These are phyloP conservation scores for Pestalotiopsis sp. DNA, from an alignment of 2,329 filamentous ascomycete genomes.

Conservation along the genomic window DNA sequence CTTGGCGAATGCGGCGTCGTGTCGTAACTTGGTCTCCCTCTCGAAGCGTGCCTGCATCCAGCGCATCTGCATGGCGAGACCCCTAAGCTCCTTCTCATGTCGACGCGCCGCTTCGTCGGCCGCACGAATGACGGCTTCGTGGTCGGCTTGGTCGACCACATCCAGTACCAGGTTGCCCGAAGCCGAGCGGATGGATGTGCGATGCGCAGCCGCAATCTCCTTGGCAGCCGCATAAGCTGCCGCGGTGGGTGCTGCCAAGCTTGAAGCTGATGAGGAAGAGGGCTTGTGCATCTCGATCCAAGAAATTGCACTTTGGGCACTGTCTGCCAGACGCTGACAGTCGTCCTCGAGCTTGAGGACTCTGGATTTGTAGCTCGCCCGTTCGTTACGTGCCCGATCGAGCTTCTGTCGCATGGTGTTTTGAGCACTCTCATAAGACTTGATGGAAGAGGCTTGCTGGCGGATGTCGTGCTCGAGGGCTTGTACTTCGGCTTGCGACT, in stretches of 20 bases:
- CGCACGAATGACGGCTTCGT: slow-evolving; percentile 55
- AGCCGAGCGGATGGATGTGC: slow-evolving; percentile 27
- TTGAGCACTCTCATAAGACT: slow-evolving; percentile 58
- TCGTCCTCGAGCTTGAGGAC: slow-evolving; percentile 59
- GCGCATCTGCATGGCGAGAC: slow-evolving; percentile 85
- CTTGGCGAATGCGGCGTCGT: slow-evolving; percentile 85
- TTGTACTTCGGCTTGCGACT: slow-evolving; percentile 66
- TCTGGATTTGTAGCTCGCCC: slow-evolving; percentile 55
- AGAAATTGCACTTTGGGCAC: slow-evolving; percentile 38
- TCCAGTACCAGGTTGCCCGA: slow-evolving; percentile 56
- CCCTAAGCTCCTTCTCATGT: slow-evolving; percentile 77
- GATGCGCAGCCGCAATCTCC: slow-evolving; percentile 31
- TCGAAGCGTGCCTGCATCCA: slow-evolving; percentile 83
- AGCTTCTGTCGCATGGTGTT: slow-evolving; percentile 67
- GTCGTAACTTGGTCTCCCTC: slow-evolving; percentile 79
- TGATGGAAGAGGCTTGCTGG: slow-evolving; percentile 69
- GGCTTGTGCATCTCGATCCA: slow-evolving; percentile 34
- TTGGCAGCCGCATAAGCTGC: slow-evolving; percentile 20
- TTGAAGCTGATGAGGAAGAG: neutral
- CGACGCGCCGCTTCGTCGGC: slow-evolving; percentile 66
- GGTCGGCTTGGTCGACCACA: slow-evolving; percentile 35
- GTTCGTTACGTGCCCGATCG: slow-evolving; percentile 69
- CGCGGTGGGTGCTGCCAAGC: slow-evolving; percentile 10
- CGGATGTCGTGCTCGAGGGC: slow-evolving; percentile 73
- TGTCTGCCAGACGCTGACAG: slow-evolving; percentile 46